Evolutionary conservation across 1,139 yeast species (phyloP).

Genomic region (Ogataea hybrid): DNA sequence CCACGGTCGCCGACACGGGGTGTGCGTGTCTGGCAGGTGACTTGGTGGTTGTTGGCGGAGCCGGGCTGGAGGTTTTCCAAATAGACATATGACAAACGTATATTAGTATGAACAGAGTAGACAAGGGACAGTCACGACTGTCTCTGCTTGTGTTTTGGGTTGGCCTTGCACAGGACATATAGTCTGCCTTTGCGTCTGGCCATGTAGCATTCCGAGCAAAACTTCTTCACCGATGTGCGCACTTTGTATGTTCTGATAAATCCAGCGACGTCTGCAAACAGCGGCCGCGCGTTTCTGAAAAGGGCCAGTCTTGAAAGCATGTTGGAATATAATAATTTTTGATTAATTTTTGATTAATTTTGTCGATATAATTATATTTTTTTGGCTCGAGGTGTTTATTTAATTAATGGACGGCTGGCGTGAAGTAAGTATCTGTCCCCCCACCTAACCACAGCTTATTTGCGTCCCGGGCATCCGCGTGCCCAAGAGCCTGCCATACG

Average conservation of each 20-base stretch:
- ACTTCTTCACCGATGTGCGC: conserved; percentile 84
- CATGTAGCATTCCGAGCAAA: conserved; percentile 87
- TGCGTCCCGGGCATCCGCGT: conserved; percentile 27
- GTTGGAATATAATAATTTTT: not conserved
- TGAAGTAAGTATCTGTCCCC: conserved; percentile 35
- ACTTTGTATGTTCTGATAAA: conserved; percentile 59
- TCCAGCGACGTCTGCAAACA: conserved; percentile 17
- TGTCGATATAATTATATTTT: not conserved
- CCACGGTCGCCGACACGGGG: conserved; percentile 92
- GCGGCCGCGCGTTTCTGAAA: conserved; percentile 2
- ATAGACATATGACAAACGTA: not conserved
- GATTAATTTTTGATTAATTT: not conserved
- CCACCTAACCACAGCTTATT: conserved; percentile 20
- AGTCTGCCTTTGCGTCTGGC: conserved; percentile 95
- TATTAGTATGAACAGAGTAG: not conserved
- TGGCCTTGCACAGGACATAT: conserved; percentile 87
- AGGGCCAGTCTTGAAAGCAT: conserved; percentile 9
- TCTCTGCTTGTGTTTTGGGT: conserved; percentile 95
- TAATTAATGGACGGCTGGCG: conserved; percentile 46
- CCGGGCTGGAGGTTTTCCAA: conserved; percentile 52
- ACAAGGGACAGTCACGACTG: conserved; percentile 33
- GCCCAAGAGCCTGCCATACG: conserved; percentile 15
- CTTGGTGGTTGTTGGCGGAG: conserved; percentile 61
- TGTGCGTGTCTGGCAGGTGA: conserved; percentile 46
- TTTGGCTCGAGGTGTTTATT: conserved; percentile 9